A percentile compares a stretch with the other conserved stretches of the same genome.
Conservation (phyloP, 352 stramenopile genomes). For the Phytophthora pseudosyringae region DNA sequence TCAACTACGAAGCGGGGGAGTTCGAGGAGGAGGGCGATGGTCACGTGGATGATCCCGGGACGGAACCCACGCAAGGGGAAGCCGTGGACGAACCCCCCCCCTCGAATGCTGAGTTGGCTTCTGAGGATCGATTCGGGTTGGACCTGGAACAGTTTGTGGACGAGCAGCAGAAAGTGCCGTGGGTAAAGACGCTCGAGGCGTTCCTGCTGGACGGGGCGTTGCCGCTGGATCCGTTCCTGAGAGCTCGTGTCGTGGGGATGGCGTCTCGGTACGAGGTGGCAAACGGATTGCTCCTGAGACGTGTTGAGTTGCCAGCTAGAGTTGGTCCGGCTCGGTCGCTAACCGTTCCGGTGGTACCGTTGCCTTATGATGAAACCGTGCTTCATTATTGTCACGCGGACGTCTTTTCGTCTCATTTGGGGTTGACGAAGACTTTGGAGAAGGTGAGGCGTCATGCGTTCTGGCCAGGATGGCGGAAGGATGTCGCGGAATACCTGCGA, state of each 20-base stretch:
- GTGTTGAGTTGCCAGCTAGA: background rate
- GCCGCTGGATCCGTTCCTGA: background rate
- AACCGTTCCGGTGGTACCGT: background rate
- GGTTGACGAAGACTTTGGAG: background rate
- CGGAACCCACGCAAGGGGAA: background rate
- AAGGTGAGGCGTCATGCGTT: background rate
- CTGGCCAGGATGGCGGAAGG: slow-evolving; percentile 1
- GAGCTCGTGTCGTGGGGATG: background rate
- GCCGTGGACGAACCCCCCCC: too few relatives aligned
- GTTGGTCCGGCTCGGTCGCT: background rate
- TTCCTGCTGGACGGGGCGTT: background rate
- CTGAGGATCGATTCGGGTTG: background rate
- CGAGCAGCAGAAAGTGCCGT: background rate
- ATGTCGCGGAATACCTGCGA: background rate
- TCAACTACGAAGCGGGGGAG: background rate
- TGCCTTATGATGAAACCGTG: background rate
- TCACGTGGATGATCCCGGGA: too few relatives aligned
- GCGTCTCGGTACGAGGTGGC: background rate
- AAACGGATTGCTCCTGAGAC: background rate
- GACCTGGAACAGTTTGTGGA: background rate
- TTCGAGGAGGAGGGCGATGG: background rate
- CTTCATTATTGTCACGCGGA: background rate
- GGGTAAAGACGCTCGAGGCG: background rate
- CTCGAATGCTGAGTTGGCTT: too few relatives aligned
- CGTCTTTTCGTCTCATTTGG: background rate